Evolutionary conservation across 768 basidiomycete genomes (phyloP), one percentile per base, ranked within the genome.

Genomic region (Agaricus bisporus): DNA sequence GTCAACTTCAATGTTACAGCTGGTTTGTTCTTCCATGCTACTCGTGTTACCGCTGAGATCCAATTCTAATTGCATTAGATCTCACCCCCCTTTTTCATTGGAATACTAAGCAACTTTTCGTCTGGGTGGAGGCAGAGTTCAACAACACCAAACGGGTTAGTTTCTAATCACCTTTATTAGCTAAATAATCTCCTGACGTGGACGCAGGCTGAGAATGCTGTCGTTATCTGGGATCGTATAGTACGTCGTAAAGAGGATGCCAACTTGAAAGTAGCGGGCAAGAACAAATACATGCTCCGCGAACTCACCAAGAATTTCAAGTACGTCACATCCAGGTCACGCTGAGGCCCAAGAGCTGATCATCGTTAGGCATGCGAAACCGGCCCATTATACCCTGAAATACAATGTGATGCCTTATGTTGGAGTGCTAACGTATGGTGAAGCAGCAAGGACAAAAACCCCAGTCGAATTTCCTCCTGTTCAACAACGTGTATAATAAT

Each of bases 31-130:
- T 17, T 22, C 17, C 18, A 15, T 2, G 3, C 15, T 37, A 25
- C 6, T 25, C 1, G 5, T 3, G 7, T 17, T 20, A 22, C 29
- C 7, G 15, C 11, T 15, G 28, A n/a, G 14, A 11, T 39, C n/a
- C 26, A 29, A 51, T 47, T 14, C 36, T 41, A 42, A 25, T 22
- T 26, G 36, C 49, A 35, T 20, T 58, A 93, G 93, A 95, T 69
- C 73, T 95, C 4, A 73, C 80, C 8, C 82, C 93, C 11, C 74
- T 95, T 28, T 95, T 94, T 70, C 73, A 94, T 69, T 95, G 92
- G 92, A 95, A 95, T 68, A 95, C 93, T n/a, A 95, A 95, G 68
- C 93, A 95, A 64, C 64, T 95, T 10, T 95, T 95, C 66, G 66
- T 95, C 11, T 93, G 90, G 63, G 78, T 95, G 32, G 81, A 85